phyloP scores from a whole-genome alignment of 1,139 yeast species.

The Meyerozyma smithsonii region DNA sequence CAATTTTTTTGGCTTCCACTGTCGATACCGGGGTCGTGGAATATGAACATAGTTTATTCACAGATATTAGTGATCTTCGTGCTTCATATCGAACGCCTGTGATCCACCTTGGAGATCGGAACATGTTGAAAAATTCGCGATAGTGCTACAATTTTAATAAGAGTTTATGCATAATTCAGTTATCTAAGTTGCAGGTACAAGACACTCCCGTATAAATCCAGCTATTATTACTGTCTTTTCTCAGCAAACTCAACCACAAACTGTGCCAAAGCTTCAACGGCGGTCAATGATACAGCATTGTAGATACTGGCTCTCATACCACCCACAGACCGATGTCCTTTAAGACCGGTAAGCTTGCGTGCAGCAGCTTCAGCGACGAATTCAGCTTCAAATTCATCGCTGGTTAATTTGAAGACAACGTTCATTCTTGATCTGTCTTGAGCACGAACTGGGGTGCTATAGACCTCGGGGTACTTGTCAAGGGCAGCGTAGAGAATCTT shows the following conservation, averaged over 20 bases:
- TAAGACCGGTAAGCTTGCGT: conserved; percentile 62
- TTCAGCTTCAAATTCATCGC: conserved; percentile 55
- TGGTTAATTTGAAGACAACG: conserved; percentile 77
- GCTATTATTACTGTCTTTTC: not conserved
- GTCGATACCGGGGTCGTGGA: conserved; percentile 5
- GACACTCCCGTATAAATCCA: not conserved
- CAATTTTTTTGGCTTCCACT: conserved; percentile 24
- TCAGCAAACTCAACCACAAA: conserved; percentile 62
- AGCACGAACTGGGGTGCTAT: conserved; percentile 60
- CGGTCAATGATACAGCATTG: conserved; percentile 71
- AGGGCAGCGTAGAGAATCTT: conserved; percentile 55
- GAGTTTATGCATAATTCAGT: too few species aligned
- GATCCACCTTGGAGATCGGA: not conserved
- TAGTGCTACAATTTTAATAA: too few species aligned
- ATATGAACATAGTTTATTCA: not conserved
- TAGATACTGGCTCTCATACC: conserved; percentile 93
- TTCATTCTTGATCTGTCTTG: conserved; percentile 78
- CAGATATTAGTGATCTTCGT: not conserved
- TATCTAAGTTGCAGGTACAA: too few species aligned
- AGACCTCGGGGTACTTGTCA: conserved; percentile 61
- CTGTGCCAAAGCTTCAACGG: conserved; percentile 56
- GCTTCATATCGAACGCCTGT: not conserved
- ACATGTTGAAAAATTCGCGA: conserved; percentile 2
- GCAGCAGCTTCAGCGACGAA: conserved; percentile 61
- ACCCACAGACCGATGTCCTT: conserved; percentile 96